A percentile compares a stretch with the other conserved stretches of the same genome.
Conservation (phyloP, 495 filamentous ascomycete species). For the Immersiella caudata region DNA sequence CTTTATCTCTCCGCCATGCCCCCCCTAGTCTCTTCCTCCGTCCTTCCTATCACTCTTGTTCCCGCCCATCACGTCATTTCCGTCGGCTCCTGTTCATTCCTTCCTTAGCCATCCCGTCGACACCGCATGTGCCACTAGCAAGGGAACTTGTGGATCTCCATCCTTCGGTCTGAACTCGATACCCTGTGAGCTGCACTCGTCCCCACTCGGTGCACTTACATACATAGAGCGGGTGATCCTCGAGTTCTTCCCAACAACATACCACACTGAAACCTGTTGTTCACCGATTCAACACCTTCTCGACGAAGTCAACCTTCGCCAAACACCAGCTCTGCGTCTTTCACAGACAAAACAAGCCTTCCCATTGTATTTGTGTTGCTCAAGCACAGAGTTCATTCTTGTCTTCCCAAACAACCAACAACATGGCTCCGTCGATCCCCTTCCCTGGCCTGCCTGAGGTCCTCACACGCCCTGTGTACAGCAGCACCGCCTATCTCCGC, state of each 20-base stretch:
- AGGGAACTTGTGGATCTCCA: neutral
- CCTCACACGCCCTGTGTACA: slow-evolving; percentile 23
- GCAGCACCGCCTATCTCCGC: slow-evolving; percentile 38
- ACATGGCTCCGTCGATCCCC: neutral
- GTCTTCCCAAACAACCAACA: neutral
- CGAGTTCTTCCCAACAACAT: neutral
- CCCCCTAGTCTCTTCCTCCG: neutral
- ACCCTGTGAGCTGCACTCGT: neutral
- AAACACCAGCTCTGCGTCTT: neutral
- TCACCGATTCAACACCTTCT: neutral
- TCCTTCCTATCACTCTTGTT: neutral
- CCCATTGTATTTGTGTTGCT: neutral
- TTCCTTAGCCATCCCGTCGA: neutral
- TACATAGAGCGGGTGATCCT: neutral
- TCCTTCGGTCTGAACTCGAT: neutral
- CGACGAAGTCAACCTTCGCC: neutral
- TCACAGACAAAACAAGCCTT: neutral
- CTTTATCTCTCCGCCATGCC: neutral
- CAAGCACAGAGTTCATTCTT: neutral
- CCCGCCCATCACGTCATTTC: neutral
- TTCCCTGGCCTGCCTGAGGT: neutral
- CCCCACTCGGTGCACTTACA: neutral
- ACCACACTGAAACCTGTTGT: neutral
- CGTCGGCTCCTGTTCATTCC: neutral
- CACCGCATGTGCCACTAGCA: neutral